Conservation (phyloP, 1,139 yeast genomes). For the Pichia sp. region DNA sequence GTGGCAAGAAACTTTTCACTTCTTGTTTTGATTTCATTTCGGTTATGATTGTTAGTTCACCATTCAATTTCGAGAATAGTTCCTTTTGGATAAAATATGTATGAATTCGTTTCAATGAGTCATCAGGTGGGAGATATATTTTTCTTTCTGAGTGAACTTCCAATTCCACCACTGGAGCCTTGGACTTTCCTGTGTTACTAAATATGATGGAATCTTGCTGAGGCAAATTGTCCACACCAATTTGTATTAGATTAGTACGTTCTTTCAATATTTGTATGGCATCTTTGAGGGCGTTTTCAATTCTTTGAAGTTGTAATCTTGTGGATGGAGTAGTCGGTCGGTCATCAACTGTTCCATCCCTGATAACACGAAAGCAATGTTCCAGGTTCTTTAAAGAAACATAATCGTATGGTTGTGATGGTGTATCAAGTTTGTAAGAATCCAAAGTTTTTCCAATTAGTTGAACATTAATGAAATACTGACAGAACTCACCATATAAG, state of each 20-base stretch:
- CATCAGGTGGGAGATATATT: background rate
- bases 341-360: slow-evolving; percentile 8
- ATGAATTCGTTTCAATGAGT: background rate
- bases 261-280: too few relatives aligned
- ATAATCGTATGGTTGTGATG: slow-evolving; percentile 22
- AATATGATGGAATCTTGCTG: too few relatives aligned
- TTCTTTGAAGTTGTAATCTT: slow-evolving; percentile 17
- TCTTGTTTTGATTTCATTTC: slow-evolving; percentile 7
- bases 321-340: slow-evolving; percentile 14
- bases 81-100: slow-evolving; percentile 10
- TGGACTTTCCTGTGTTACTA: too few relatives aligned
- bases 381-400: slow-evolving; percentile 23
- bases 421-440: slow-evolving; percentile 15
- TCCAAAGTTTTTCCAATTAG: slow-evolving; percentile 27
- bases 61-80: slow-evolving; percentile 17
- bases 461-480: slow-evolving; percentile 26
- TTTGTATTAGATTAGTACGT: too few relatives aligned
- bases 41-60: slow-evolving; percentile 9
- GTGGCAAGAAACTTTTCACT: slow-evolving; percentile 18
- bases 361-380: slow-evolving; percentile 25
- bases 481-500: slow-evolving; percentile 19
- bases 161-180: too few relatives aligned
- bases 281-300: too few relatives aligned
- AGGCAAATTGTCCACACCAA: too few relatives aligned
- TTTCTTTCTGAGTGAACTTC: too few relatives aligned